These are phyloP conservation scores for Hydnum rufescens DNA, from an alignment of 768 basidiomycete genomes.

Conservation along the genomic window DNA sequence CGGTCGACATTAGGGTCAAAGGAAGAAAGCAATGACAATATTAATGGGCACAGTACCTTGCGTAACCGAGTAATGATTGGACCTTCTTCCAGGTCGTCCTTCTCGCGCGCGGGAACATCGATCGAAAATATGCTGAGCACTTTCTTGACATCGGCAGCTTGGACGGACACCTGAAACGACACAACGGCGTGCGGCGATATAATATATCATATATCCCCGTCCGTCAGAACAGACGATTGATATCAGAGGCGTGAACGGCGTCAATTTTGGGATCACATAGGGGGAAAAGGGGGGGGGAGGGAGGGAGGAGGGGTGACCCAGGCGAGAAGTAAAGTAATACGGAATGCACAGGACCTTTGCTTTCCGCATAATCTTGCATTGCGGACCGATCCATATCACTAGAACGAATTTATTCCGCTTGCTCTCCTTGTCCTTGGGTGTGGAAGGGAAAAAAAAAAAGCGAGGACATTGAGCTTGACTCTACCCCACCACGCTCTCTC, in stretches of 20 bases:
- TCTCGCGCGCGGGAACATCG: conserved; percentile 70
- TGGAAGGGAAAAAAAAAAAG: neutral
- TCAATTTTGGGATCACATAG: too few relatives aligned
- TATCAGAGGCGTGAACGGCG: conserved; percentile 16
- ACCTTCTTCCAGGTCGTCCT: too few relatives aligned
- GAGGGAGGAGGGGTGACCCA: neutral
- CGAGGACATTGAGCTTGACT: too few relatives aligned
- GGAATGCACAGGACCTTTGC: conserved; percentile 18
- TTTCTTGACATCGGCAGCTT: conserved; percentile 69
- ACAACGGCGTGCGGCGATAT: neutral
- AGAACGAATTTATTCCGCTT: conserved; percentile 18
- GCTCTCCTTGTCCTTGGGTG: conserved; percentile 12
- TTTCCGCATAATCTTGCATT: conserved; percentile 20
- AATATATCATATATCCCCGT: too few relatives aligned
- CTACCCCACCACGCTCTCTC: too few relatives aligned
- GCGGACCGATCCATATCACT: conserved; percentile 11
- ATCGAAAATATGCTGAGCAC: conserved; percentile 61
- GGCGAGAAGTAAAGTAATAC: conserved; percentile 2
- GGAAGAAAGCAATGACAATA: too few relatives aligned
- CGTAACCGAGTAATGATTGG: too few relatives aligned
- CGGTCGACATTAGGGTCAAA: too few relatives aligned
- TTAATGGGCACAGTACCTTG: too few relatives aligned
- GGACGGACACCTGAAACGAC: conserved; percentile 65
- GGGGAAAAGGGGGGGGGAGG: neutral
- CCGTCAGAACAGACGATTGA: conserved; percentile 15